Evolutionary conservation across 306 rosid species (phyloP).

Genomic region (Casuarina equisetifolia): DNA sequence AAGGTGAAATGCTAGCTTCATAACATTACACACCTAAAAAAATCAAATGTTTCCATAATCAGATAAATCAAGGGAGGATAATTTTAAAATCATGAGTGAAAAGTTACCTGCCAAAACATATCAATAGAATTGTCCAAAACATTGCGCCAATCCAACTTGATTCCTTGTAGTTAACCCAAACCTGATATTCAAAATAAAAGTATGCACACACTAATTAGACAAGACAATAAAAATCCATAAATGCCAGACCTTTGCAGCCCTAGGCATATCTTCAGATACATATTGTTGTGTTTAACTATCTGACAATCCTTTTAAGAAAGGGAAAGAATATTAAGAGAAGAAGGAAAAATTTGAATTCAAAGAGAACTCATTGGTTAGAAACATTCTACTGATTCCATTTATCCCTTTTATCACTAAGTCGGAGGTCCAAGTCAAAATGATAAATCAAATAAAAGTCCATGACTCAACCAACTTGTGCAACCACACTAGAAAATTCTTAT

Average conservation of each 20-base stretch:
- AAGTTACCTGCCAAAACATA: constrained; percentile 82
- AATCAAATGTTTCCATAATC: constrained; percentile 13
- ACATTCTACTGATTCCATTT: background rate
- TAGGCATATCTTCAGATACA: background rate
- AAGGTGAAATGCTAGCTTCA: constrained; percentile 1
- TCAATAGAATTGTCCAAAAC: constrained; percentile 64
- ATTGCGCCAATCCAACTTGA: constrained; percentile 55
- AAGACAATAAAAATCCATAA: constrained; percentile 10
- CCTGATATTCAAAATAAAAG: constrained; percentile 45
- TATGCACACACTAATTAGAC: constrained; percentile 9
- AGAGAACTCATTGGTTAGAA: background rate
- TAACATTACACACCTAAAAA: constrained; percentile 4
- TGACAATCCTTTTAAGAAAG: background rate
- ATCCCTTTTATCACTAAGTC: background rate
- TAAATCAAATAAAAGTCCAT: background rate
- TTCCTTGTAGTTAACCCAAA: constrained; percentile 85
- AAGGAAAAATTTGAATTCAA: background rate
- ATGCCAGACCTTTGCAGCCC: background rate
- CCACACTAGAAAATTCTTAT: background rate
- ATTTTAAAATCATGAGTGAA: constrained; percentile 15
- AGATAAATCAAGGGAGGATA: constrained; percentile 5
- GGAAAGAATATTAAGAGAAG: background rate
- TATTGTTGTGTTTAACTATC: background rate
- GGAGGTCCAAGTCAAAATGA: background rate
- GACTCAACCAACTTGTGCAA: background rate